phyloP scores from a whole-genome alignment of 768 basidiomycete species.

The Terana coerulea region DNA sequence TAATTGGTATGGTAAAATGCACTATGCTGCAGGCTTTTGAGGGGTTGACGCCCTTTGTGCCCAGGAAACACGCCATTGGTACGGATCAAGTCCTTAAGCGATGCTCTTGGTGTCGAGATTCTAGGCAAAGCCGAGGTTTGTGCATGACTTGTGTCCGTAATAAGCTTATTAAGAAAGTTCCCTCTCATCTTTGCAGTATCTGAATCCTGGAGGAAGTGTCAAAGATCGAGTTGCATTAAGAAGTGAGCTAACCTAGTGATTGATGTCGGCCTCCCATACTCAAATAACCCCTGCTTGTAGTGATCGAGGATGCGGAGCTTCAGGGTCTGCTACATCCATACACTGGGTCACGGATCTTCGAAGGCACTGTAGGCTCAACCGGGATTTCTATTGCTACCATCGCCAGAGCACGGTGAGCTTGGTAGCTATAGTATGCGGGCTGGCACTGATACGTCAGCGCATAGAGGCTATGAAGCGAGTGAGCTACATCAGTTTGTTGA shows the following conservation, averaged over 20 bases:
- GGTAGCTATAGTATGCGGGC: neutral
- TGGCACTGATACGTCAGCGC: neutral
- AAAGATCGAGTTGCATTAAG: slow-evolving; percentile 96
- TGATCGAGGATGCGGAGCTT: slow-evolving; percentile 91
- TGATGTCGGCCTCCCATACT: too few species aligned
- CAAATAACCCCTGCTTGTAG: slow-evolving; percentile 47
- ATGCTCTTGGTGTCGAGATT: slow-evolving; percentile 90
- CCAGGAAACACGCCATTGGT: slow-evolving; percentile 93
- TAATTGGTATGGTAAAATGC: slow-evolving; percentile 63
- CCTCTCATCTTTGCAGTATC: slow-evolving; percentile 49
- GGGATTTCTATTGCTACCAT: slow-evolving; percentile 97
- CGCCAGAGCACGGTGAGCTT: slow-evolving; percentile 71
- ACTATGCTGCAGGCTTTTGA: neutral
- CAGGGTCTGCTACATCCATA: slow-evolving; percentile 78
- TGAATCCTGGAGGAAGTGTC: slow-evolving; percentile 97
- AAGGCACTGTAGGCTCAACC: slow-evolving; percentile 95
- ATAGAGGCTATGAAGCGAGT: slow-evolving; percentile 88
- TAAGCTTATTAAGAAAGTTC: neutral
- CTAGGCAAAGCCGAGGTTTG: slow-evolving; percentile 96
- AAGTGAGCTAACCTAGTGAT: slow-evolving; percentile 46
- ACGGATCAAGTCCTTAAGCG: slow-evolving; percentile 86
- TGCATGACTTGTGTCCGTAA: slow-evolving; percentile 12
- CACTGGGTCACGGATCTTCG: slow-evolving; percentile 91
- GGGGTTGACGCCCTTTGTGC: neutral
- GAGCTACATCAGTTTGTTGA: slow-evolving; percentile 24